phyloP scores from a whole-genome alignment of 2,329 filamentous ascomycete genomes.

The Cytospora leucostoma region DNA sequence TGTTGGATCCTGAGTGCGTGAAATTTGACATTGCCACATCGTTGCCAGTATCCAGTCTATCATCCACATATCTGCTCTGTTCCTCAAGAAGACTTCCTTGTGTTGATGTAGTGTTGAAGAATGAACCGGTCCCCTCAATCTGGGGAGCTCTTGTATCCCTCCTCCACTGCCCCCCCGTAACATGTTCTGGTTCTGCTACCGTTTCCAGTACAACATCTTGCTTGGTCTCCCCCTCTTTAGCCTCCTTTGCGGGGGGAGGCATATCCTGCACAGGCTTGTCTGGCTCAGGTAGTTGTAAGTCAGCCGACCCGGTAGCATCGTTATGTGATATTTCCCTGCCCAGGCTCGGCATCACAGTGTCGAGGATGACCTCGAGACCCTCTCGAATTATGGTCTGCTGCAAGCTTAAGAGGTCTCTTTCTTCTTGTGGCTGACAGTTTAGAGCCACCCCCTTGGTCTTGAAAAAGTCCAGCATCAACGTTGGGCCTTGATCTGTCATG shows the following conservation, averaged over 20 bases:
- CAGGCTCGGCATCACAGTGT: too few species aligned
- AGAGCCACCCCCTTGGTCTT: background rate
- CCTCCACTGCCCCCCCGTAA: background rate
- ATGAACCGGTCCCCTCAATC: background rate
- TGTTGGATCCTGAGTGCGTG: too few species aligned
- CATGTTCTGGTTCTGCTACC: background rate
- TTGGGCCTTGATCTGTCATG: conserved; percentile 3
- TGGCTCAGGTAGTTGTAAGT: too few species aligned
- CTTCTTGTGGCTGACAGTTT: background rate
- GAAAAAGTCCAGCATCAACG: background rate
- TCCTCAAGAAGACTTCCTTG: background rate
- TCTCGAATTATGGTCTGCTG: background rate
- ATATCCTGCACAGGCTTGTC: background rate
- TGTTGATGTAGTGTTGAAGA: background rate
- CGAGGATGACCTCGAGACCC: background rate
- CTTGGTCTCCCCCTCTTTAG: background rate
- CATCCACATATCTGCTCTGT: too few species aligned
- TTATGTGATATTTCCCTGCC: too few species aligned
- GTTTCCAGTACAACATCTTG: background rate
- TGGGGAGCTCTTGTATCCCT: background rate
- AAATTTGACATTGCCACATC: too few species aligned
- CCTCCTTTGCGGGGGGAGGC: background rate
- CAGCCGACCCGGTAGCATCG: too few species aligned
- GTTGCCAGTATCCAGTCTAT: too few species aligned
- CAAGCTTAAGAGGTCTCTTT: background rate